These are phyloP conservation scores for Cladophialophora bantiana DNA, from an alignment of 2,329 filamentous ascomycete species.

Conservation along the genomic window DNA sequence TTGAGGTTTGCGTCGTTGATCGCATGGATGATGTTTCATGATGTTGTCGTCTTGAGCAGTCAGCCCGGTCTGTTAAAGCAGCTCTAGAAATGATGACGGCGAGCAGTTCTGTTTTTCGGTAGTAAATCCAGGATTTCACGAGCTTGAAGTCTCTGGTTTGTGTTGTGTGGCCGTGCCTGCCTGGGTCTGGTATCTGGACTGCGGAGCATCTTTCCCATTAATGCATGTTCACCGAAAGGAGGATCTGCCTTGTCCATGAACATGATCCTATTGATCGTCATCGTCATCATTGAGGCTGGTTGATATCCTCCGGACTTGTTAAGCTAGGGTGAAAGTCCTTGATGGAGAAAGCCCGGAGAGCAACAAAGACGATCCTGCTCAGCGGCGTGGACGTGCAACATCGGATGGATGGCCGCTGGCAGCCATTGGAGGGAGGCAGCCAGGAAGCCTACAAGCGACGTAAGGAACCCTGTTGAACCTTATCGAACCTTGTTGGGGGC, in stretches of 20 bases:
- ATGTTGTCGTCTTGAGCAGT: constrained; percentile 14
- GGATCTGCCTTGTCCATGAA: constrained; percentile 12
- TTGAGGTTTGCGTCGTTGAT: constrained; percentile 5
- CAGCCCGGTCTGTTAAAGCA: not conserved
- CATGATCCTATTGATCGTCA: not conserved
- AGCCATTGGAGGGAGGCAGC: not conserved
- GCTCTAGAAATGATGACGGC: constrained; percentile 9
- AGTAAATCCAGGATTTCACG: constrained; percentile 19
- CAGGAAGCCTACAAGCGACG: not conserved
- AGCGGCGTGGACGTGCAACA: not conserved
- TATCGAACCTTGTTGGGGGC: too few species aligned
- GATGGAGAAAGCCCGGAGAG: constrained; percentile 9
- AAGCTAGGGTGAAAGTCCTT: not conserved
- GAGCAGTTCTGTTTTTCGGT: constrained; percentile 15
- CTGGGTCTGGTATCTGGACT: not conserved
- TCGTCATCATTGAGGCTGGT: not conserved
- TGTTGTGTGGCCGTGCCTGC: not conserved
- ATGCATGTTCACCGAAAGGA: not conserved
- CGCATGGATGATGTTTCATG: constrained; percentile 17
- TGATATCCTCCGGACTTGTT: not conserved
- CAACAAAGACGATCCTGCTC: not conserved
- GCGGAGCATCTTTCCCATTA: not conserved
- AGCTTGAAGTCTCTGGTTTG: not conserved
- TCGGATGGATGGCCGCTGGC: not conserved
- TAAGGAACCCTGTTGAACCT: not conserved